These are phyloP conservation scores for Ceratobasidium theobromae DNA, from an alignment of 1,284 basidiomycete species.

Conservation along the genomic window DNA sequence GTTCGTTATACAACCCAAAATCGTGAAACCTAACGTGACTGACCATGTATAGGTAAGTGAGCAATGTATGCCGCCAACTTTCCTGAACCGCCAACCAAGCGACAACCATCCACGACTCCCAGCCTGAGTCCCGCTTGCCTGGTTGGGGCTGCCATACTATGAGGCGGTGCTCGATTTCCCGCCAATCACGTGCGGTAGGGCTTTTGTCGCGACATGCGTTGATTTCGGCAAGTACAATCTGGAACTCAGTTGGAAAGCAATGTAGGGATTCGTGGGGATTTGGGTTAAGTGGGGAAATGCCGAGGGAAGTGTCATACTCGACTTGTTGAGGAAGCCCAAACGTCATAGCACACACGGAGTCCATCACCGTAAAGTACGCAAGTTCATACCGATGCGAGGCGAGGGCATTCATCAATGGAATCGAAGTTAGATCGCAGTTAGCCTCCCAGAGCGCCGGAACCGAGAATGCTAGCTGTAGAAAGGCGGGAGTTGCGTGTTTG, in stretches of 20 bases:
- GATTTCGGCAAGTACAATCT: not conserved
- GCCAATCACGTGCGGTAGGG: not conserved
- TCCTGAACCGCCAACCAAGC: constrained; percentile 15
- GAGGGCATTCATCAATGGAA: not conserved
- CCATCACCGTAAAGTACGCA: not conserved
- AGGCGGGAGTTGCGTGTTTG: not conserved
- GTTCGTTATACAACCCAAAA: not conserved
- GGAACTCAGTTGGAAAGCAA: not conserved
- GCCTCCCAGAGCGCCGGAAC: not conserved
- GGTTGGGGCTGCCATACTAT: not conserved
- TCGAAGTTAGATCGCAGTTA: no score
- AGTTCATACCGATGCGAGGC: not conserved
- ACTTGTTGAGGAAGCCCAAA: not conserved
- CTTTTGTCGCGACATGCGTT: not conserved
- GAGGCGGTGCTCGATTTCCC: not conserved
- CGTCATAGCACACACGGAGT: not conserved
- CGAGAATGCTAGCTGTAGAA: not conserved
- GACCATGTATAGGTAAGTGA: constrained; percentile 23
- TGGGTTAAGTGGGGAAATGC: not conserved
- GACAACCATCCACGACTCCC: not conserved
- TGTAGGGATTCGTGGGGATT: not conserved
- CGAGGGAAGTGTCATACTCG: not conserved
- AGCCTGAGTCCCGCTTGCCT: not conserved
- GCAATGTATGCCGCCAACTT: constrained; percentile 16
- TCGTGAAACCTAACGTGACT: not conserved